These are phyloP conservation scores for Triticum urartu DNA, from an alignment of 176 grass and related monocot species.

Conservation along the genomic window DNA sequence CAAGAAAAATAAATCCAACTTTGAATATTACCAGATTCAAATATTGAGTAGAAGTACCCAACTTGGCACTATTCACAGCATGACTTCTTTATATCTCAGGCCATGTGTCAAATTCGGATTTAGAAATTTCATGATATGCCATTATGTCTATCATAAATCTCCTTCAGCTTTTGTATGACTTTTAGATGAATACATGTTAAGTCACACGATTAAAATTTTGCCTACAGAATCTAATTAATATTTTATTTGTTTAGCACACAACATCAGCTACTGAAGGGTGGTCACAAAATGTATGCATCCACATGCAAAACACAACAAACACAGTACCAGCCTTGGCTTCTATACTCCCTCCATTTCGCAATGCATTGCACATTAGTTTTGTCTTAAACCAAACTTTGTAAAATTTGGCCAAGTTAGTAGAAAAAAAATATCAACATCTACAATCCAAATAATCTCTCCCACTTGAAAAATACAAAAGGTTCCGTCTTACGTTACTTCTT, in stretches of 20 bases:
- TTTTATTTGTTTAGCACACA: conserved; percentile 12
- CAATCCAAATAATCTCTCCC: too few relatives aligned
- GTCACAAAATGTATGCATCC: not conserved
- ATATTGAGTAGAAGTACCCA: not conserved
- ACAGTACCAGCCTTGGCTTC: not conserved
- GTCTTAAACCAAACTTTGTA: too few relatives aligned
- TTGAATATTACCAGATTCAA: not conserved
- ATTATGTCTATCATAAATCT: not conserved
- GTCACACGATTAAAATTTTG: not conserved
- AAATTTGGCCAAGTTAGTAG: too few relatives aligned
- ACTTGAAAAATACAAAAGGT: too few relatives aligned
- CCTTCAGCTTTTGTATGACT: not conserved
- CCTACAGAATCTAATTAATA: not conserved
- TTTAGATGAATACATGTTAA: not conserved
- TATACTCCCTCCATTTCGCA: too few relatives aligned
- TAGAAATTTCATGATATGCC: not conserved
- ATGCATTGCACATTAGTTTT: too few relatives aligned
- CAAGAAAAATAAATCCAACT: not conserved
- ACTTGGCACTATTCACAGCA: not conserved
- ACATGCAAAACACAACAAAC: not conserved
- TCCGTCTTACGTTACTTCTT: too few relatives aligned
- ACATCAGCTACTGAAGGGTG: not conserved
- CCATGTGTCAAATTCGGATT: not conserved
- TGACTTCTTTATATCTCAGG: not conserved
- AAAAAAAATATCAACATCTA: too few relatives aligned